Conservation (phyloP, 2,329 filamentous ascomycete genomes). For the Gaeumannomyces sp. region DNA sequence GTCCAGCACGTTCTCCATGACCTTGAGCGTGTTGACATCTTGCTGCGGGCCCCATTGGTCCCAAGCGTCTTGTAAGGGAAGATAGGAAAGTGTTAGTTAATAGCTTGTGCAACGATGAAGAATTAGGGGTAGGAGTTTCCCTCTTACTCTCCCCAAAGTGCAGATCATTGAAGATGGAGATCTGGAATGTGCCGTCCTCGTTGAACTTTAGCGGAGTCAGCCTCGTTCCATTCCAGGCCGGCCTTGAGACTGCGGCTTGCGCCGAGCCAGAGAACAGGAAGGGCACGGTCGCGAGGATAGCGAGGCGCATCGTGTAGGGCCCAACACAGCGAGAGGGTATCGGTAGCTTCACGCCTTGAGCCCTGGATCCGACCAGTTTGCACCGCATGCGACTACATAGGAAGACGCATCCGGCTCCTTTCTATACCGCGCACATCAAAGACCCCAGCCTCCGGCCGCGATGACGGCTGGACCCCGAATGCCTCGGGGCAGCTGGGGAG, state of each 20-base stretch:
- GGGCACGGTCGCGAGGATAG: background rate
- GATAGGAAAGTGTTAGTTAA: background rate
- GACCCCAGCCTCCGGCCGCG: too few species aligned
- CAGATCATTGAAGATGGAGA: conserved; percentile 61
- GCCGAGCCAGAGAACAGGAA: background rate
- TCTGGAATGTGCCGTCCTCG: conserved; percentile 40
- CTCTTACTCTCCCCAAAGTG: conserved; percentile 62
- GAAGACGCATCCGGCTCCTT: too few species aligned
- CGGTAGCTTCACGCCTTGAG: background rate
- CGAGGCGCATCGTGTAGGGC: background rate
- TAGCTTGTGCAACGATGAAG: conserved; percentile 6
- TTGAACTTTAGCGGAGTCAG: conserved; percentile 30
- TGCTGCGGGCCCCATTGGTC: conserved; percentile 31
- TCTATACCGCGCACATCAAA: too few species aligned
- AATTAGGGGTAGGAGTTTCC: background rate
- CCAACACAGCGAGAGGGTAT: background rate
- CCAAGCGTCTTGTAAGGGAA: conserved; percentile 30
- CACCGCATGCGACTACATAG: too few species aligned
- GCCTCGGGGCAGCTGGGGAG: too few species aligned
- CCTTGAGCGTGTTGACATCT: conserved; percentile 28
- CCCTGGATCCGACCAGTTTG: background rate
- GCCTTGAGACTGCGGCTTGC: background rate
- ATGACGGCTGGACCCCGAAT: too few species aligned
- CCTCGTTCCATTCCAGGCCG: background rate
- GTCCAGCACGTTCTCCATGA: conserved; percentile 30